Base-by-base conservation (phyloP, 805 yeast genomes). In the Candida khao-thaluensis region DNA sequence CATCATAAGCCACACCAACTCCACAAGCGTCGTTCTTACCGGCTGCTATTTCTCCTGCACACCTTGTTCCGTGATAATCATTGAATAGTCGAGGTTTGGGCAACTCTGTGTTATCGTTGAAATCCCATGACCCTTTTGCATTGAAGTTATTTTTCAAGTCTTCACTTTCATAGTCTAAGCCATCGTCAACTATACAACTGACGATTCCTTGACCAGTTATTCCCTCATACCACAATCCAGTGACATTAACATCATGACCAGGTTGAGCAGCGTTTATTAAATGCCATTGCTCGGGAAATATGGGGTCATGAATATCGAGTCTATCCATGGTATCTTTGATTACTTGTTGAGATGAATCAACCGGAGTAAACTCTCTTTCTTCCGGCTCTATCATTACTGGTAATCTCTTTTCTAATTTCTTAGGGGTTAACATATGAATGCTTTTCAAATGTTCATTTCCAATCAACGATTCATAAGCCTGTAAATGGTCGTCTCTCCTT, bases 11-110 rank as follows among this genome's bases (percentile, higher is more conserved):
- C n/a, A 90, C 95, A 32, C 99, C 99, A 5, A 93, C 74, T n/a
- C 99, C 99, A 64, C 99, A 93, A 15, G 72, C 82, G 21, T 79
- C 84, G 59, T 93, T 91, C 37, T 79, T 89, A 2, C 82, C 93
- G 3, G 86, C 88, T 0, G 96, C 97, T 41, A 93, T 85, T 61
- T 93, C 99, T 26, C 96, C 98, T 2, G 99, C 98, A 67, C 99
- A 93, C 48, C 99, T 70, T 0, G 99, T 93, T 5, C 99, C 99
- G 59, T 93, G 99, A 51, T 81, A 81, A 59, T 93, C 99, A 58
- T 85, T 95, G 7, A 51, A 60, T 20, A 91, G 70, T 40, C 81
- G 69, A 8, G 99, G 99, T 51, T 76, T 79, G 2, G 99, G 99
- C 33, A 81, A 65, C 16, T 77, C 72, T 0, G 72, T 72, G 52